A percentile compares a stretch with the other conserved stretches of the same genome.
phyloP scores from a whole-genome alignment of 768 basidiomycete genomes.

The Boletus tylopilopsis region DNA sequence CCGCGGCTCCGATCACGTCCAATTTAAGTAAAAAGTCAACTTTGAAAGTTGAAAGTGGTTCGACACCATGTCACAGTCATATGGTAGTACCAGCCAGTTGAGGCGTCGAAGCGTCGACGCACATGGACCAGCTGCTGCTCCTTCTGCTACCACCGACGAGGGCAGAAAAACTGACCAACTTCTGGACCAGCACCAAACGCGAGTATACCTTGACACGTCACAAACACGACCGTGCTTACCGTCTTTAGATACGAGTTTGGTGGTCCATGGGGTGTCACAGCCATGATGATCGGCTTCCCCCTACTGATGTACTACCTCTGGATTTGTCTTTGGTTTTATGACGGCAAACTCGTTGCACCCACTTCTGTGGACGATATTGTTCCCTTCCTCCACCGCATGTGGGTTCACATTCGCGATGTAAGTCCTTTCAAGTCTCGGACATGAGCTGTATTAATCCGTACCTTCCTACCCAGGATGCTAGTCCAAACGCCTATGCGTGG shows the following conservation, averaged over 20 bases:
- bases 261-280: slow-evolving; percentile 84
- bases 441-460: neutral
- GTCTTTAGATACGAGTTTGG: slow-evolving; percentile 89
- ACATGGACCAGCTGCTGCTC: slow-evolving; percentile 9
- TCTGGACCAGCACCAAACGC: slow-evolving; percentile 68
- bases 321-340: slow-evolving; percentile 96
- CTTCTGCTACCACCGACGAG: slow-evolving; percentile 51
- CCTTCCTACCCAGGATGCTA: slow-evolving; percentile 67
- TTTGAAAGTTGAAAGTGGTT: slow-evolving; percentile 14
- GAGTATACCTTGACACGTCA: slow-evolving; percentile 15
- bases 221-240: slow-evolving; percentile 1
- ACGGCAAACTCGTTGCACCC: slow-evolving; percentile 76
- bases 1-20: slow-evolving; percentile 7
- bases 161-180: slow-evolving; percentile 71
- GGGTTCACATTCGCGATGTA: slow-evolving; percentile 79
- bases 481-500: slow-evolving; percentile 85
- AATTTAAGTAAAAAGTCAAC: neutral
- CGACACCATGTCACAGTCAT: slow-evolving; percentile 28
- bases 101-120: slow-evolving; percentile 28
- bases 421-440: slow-evolving; percentile 19
- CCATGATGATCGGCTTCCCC: slow-evolving; percentile 95
- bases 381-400: slow-evolving; percentile 81
- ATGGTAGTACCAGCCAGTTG: slow-evolving; percentile 24
- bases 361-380: slow-evolving; percentile 61
- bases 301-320: slow-evolving; percentile 97